phyloP scores from a whole-genome alignment of 1,284 basidiomycete species.

The Abortiporus biennis region DNA sequence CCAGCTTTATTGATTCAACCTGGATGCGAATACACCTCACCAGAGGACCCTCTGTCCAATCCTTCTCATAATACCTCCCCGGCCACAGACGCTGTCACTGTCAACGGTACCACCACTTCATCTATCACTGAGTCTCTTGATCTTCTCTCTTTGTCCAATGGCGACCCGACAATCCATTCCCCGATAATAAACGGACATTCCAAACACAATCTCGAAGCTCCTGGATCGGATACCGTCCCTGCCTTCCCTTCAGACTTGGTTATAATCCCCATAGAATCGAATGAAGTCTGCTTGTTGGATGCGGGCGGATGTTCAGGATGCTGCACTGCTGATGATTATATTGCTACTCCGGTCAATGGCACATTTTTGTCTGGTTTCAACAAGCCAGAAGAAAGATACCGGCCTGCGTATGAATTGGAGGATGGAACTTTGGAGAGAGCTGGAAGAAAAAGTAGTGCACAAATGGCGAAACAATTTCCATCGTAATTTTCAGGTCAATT shows the following conservation, averaged over 20 bases:
- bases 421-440: slow-evolving; percentile 77
- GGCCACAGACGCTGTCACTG: slow-evolving; percentile 6
- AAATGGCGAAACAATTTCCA: too few species aligned
- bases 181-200: too few species aligned
- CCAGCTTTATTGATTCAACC: slow-evolving; percentile 60
- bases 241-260: slow-evolving; percentile 11
- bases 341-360: slow-evolving; percentile 5
- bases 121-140: slow-evolving; percentile 2
- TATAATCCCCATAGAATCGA: slow-evolving; percentile 11
- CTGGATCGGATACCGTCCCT: background rate
- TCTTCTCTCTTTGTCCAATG: slow-evolving; percentile 2
- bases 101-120: slow-evolving; percentile 3
- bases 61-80: background rate
- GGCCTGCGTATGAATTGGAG: slow-evolving; percentile 74
- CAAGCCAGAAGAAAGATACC: slow-evolving; percentile 37
- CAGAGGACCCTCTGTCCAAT: slow-evolving; percentile 1
- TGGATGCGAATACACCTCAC: slow-evolving; percentile 10
- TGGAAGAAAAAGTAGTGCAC: too few species aligned
- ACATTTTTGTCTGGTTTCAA: slow-evolving; percentile 4
- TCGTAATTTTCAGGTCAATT: too few species aligned
- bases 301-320: slow-evolving; percentile 7
- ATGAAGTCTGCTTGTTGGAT: slow-evolving; percentile 13
- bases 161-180: too few species aligned
- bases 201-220: background rate
- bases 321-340: slow-evolving; percentile 1